phyloP scores from a whole-genome alignment of 768 basidiomycete genomes.

The Suillus lakei region DNA sequence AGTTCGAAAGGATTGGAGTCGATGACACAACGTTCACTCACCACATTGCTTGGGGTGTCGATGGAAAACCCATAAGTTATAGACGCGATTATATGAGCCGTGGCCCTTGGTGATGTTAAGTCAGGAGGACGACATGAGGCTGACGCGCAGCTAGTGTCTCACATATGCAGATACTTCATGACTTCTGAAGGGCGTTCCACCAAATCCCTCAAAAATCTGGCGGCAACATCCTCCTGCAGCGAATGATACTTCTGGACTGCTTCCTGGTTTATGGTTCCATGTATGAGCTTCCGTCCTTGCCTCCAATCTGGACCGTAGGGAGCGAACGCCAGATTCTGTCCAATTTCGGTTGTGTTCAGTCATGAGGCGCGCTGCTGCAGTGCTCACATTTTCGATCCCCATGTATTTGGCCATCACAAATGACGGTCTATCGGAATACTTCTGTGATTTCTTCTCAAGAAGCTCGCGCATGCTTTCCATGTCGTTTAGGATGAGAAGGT shows the following conservation, averaged over 20 bases:
- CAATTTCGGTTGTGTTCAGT: background rate
- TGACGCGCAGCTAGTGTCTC: background rate
- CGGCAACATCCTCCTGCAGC: constrained; percentile 11
- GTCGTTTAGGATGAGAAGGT: constrained; percentile 28
- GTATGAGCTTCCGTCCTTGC: constrained; percentile 15
- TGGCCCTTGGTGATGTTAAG: background rate
- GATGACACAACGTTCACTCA: background rate
- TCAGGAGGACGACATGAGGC: background rate
- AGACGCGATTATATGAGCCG: constrained; percentile 11
- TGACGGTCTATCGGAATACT: constrained; percentile 20
- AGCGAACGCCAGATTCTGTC: constrained; percentile 17
- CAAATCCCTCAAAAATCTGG: constrained; percentile 8
- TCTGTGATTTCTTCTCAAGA: constrained; percentile 32
- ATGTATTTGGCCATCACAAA: constrained; percentile 15
- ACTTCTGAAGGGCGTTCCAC: constrained; percentile 10
- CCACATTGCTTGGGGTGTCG: constrained; percentile 6
- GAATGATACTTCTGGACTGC: constrained; percentile 12
- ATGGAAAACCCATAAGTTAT: constrained; percentile 14
- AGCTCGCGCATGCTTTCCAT: constrained; percentile 33
- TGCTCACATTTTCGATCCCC: constrained; percentile 10
- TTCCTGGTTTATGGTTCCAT: constrained; percentile 5
- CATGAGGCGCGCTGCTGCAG: background rate
- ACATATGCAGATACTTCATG: constrained; percentile 11
- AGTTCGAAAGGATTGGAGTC: background rate
- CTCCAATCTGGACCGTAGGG: constrained; percentile 16